These are phyloP conservation scores for Glaciozyma antarctica DNA, from an alignment of 768 basidiomycete species.

Conservation along the genomic window DNA sequence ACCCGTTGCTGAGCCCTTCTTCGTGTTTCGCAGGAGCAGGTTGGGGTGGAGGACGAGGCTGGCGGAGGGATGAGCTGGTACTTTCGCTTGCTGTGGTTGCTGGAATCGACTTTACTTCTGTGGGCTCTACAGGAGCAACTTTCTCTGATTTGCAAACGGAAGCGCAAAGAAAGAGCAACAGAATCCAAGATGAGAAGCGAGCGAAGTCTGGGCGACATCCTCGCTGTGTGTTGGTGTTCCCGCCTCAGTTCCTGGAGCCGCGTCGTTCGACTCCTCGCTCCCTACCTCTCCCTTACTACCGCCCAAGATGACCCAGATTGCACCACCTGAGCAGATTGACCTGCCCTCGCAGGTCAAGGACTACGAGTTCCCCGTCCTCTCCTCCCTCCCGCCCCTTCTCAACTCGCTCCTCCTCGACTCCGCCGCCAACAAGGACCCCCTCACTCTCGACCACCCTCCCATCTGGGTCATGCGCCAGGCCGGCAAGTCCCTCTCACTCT, in stretches of 20 bases:
- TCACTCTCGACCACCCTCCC: constrained; percentile 18
- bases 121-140: too few species aligned
- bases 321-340: constrained; percentile 20
- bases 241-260: neutral
- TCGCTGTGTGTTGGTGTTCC: too few species aligned
- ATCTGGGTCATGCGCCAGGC: constrained; percentile 37
- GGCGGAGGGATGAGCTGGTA: too few species aligned
- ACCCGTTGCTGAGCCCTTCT: too few species aligned
- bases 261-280: neutral
- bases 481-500: neutral
- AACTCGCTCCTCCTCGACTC: constrained; percentile 14
- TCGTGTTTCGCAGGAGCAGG: too few species aligned
- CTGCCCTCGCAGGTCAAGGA: constrained; percentile 17
- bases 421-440: constrained; percentile 1
- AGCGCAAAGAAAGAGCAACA: too few species aligned
- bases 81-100: too few species aligned
- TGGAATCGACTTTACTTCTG: too few species aligned
- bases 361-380: constrained; percentile 20
- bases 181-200: too few species aligned
- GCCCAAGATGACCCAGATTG: neutral
- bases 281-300: neutral
- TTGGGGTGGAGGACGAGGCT: too few species aligned
- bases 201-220: too few species aligned
- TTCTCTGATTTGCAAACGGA: too few species aligned
- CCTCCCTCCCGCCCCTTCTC: constrained; percentile 43